phyloP scores from a whole-genome alignment of 805 yeast genomes.

The Aciculoconidium aculeatum region DNA sequence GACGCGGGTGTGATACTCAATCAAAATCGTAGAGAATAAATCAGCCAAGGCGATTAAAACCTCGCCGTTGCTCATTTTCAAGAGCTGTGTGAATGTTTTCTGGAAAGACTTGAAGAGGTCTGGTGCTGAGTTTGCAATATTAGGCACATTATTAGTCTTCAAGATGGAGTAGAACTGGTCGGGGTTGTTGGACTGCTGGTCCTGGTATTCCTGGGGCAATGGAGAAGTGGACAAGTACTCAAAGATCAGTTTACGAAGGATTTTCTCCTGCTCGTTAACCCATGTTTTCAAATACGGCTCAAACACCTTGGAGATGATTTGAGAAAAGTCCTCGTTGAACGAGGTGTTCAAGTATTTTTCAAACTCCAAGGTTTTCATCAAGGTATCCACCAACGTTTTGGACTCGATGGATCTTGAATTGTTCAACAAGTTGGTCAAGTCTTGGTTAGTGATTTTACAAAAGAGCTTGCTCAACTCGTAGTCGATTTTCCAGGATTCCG shows the following conservation, averaged over 20 bases:
- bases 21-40: constrained; percentile 62
- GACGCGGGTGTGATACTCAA: constrained; percentile 33
- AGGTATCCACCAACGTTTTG: constrained; percentile 58
- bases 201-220: constrained; percentile 37
- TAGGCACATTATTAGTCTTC: constrained; percentile 45
- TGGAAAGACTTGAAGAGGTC: constrained; percentile 79
- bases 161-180: constrained; percentile 32
- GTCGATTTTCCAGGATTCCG: constrained; percentile 66
- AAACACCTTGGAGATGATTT: constrained; percentile 57
- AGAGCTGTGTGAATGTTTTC: constrained; percentile 61
- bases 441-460: constrained; percentile 63
- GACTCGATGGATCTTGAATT: constrained; percentile 41
- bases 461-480: constrained; percentile 55
- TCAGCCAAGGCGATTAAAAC: constrained; percentile 49
- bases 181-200: constrained; percentile 7
- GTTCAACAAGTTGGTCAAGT: constrained; percentile 51
- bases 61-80: constrained; percentile 31
- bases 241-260: constrained; percentile 54
- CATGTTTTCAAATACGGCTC: constrained; percentile 83
- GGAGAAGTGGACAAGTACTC: constrained; percentile 59
- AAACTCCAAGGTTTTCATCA: constrained; percentile 77
- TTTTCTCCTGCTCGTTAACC: constrained; percentile 77
- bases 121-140: constrained; percentile 80
- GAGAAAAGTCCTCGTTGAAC: constrained; percentile 42
- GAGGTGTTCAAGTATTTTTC: constrained; percentile 66